Evolutionary conservation across 1,139 yeast genomes (phyloP).

Genomic region (Pichia sp.): DNA sequence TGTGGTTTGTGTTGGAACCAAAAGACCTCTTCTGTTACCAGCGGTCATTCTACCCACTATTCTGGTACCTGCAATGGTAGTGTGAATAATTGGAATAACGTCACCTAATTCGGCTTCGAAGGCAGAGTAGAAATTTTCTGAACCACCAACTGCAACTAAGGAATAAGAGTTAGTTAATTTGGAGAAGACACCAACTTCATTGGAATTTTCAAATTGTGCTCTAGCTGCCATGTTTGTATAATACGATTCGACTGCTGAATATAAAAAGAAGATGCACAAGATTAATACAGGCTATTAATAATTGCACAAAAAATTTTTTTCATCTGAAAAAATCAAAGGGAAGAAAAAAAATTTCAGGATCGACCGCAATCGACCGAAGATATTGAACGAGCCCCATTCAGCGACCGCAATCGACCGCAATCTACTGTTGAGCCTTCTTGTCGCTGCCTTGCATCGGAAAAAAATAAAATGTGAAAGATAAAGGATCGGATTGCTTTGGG

Average conservation of each 20-base stretch:
- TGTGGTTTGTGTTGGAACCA: constrained; percentile 97
- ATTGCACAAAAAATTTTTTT: neutral
- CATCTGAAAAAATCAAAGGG: neutral
- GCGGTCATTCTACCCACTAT: constrained; percentile 98
- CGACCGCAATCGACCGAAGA: no score
- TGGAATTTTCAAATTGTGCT: constrained; percentile 81
- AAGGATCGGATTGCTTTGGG: no score
- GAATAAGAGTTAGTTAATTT: constrained; percentile 95
- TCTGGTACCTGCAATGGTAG: constrained; percentile 97
- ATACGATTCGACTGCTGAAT: neutral
- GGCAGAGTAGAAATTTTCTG: constrained; percentile 95
- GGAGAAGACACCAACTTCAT: constrained; percentile 97
- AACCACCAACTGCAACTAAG: constrained; percentile 94
- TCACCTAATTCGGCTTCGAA: constrained; percentile 97
- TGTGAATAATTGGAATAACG: constrained; percentile 91
- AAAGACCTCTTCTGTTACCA: constrained; percentile 94
- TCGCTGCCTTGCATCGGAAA: no score
- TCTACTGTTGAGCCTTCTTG: no score
- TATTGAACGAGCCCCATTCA: no score
- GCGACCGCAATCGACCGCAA: no score
- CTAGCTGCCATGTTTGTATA: constrained; percentile 14
- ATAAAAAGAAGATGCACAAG: neutral
- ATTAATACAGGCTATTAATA: neutral
- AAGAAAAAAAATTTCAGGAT: neutral
- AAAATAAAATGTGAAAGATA: no score